These are phyloP conservation scores for Breviolum minutum DNA, from an alignment of 73 alveolate genomes.

Conservation along the genomic window DNA sequence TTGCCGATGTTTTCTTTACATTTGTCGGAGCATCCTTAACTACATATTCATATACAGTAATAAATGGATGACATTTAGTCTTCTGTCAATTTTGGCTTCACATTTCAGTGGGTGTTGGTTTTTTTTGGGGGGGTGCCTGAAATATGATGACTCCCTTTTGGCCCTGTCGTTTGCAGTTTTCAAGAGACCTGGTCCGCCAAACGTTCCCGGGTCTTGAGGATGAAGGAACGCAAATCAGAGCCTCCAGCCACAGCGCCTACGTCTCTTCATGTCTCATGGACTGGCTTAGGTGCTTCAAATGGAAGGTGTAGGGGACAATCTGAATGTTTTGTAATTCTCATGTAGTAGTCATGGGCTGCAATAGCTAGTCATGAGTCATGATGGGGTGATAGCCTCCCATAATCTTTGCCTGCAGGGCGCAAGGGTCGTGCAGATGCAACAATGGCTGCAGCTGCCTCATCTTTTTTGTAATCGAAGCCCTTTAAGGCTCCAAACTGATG, in stretches of 20 bases:
- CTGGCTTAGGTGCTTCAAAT: too few relatives aligned
- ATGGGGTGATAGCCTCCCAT: background rate
- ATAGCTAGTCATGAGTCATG: too few relatives aligned
- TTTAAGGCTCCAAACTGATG: background rate
- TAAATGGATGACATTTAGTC: too few relatives aligned
- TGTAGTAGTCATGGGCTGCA: too few relatives aligned
- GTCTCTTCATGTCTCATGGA: too few relatives aligned
- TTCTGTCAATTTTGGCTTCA: background rate
- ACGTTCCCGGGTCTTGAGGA: conserved; percentile 74
- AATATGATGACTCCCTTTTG: background rate
- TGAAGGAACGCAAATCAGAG: conserved; percentile 37
- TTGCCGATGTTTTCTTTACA: background rate
- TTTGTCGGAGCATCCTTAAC: too few relatives aligned
- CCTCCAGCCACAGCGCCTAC: background rate
- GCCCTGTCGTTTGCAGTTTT: background rate
- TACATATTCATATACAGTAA: too few relatives aligned
- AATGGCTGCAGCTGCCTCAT: conserved; percentile 18
- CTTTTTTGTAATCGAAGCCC: too few relatives aligned
- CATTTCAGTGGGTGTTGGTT: background rate
- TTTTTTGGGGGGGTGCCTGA: background rate
- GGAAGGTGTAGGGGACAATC: too few relatives aligned
- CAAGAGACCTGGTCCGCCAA: conserved; percentile 18
- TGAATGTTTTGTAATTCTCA: too few relatives aligned
- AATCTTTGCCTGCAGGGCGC: too few relatives aligned
- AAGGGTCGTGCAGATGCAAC: conserved; percentile 2